A percentile compares a stretch with the other conserved stretches of the same genome.
Evolutionary conservation across 805 yeast genomes (phyloP).

Genomic region (Zygotorulaspora danielsina): DNA sequence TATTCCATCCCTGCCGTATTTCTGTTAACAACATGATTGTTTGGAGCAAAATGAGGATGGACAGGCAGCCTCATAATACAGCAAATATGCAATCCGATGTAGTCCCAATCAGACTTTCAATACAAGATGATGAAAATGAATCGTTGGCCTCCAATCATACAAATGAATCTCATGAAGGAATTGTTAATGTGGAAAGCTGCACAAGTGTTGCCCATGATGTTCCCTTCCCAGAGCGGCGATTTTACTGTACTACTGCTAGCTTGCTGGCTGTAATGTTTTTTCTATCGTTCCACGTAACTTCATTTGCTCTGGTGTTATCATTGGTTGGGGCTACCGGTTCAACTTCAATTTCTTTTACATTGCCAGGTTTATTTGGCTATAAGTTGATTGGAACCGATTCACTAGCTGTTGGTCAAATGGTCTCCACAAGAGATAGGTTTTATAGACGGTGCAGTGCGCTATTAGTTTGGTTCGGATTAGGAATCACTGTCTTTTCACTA

Average conservation of each 20-base stretch:
- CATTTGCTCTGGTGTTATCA: slow-evolving; percentile 78
- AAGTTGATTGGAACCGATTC: slow-evolving; percentile 49
- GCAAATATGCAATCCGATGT: slow-evolving; percentile 3
- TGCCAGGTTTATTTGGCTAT: slow-evolving; percentile 85
- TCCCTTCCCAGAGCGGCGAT: slow-evolving; percentile 22
- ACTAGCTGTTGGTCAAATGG: slow-evolving; percentile 29
- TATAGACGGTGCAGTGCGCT: slow-evolving; percentile 48
- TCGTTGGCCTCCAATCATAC: slow-evolving; percentile 7
- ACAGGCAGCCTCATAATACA: slow-evolving; percentile 2
- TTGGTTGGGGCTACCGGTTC: slow-evolving; percentile 93
- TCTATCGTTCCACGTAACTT: slow-evolving; percentile 61
- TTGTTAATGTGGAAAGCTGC: slow-evolving; percentile 8
- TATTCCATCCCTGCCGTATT: slow-evolving; percentile 77
- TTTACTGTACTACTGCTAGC: slow-evolving; percentile 41
- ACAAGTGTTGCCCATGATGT: slow-evolving; percentile 15
- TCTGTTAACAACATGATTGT: slow-evolving; percentile 62
- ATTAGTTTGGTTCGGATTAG: slow-evolving; percentile 62
- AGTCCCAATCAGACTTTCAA: slow-evolving; percentile 12
- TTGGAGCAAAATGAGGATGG: slow-evolving; percentile 38
- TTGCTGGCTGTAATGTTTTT: slow-evolving; percentile 50
- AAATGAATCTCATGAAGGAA: slow-evolving; percentile 9
- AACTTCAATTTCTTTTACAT: slow-evolving; percentile 82
- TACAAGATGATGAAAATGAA: slow-evolving; percentile 14
- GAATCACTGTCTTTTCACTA: slow-evolving; percentile 66
- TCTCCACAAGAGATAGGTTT: slow-evolving; percentile 28